phyloP scores from a whole-genome alignment of 2,329 filamentous ascomycete species.

The Graphiopsis chlorocephala region DNA sequence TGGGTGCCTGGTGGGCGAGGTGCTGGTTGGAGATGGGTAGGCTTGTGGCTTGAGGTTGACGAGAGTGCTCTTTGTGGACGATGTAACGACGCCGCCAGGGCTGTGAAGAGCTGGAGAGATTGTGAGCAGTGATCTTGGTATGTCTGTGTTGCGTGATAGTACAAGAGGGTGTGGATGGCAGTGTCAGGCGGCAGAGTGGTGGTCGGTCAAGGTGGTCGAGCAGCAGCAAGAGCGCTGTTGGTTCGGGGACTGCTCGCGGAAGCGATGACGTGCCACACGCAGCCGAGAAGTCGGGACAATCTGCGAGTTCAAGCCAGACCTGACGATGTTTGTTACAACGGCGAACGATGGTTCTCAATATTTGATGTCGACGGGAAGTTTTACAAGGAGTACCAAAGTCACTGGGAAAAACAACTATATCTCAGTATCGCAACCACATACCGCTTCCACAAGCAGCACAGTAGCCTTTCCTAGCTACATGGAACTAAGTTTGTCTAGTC shows the following conservation, averaged over 20 bases:
- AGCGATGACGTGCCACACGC: not conserved
- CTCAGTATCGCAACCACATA: not conserved
- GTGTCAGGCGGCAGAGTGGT: not conserved
- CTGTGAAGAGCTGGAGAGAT: not conserved
- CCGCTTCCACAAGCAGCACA: not conserved
- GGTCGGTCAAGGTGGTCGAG: not conserved
- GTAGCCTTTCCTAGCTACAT: not conserved
- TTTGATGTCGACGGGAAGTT: not conserved
- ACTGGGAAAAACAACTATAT: not conserved
- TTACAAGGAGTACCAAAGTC: not conserved
- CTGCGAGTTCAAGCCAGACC: not conserved
- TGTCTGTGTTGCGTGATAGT: not conserved
- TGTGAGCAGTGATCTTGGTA: not conserved
- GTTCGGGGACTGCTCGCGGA: not conserved
- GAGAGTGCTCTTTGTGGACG: not conserved
- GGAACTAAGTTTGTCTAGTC: not conserved
- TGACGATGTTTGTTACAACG: not conserved
- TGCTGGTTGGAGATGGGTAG: not conserved
- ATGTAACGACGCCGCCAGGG: not conserved
- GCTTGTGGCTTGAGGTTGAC: not conserved
- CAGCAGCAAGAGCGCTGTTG: not conserved
- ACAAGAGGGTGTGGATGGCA: not conserved
- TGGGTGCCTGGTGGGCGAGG: not conserved
- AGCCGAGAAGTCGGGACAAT: not conserved
- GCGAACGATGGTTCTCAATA: not conserved